Conservation (phyloP, 805 yeast species). For the Candida fluviatilis region DNA sequence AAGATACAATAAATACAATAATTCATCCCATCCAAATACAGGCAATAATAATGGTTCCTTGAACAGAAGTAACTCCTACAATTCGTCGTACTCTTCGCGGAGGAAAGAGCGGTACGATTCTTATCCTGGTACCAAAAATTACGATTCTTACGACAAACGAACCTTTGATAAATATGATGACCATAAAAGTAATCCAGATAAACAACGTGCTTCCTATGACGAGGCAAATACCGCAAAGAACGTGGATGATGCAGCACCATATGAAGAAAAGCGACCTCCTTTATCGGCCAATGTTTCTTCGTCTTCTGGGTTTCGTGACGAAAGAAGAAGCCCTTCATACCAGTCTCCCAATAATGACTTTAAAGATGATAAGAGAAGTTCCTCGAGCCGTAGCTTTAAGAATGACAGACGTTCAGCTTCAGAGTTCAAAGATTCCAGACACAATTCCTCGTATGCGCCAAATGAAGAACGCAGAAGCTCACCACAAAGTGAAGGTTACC, state of each 20-base stretch:
- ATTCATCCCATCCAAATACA: background rate
- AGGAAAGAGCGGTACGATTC: conserved; percentile 3
- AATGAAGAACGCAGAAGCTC: conserved; percentile 1
- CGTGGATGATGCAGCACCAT: background rate
- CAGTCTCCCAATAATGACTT: background rate
- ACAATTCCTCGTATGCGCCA: background rate
- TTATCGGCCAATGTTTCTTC: background rate
- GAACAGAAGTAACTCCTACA: background rate
- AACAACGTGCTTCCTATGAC: background rate
- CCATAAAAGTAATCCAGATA: background rate
- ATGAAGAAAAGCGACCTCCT: background rate
- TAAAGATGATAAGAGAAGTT: background rate
- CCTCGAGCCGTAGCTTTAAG: background rate
- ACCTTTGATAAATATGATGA: conserved; percentile 2
- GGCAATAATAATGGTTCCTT: background rate
- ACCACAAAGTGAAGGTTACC: background rate
- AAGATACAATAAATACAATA: conserved; percentile 3
- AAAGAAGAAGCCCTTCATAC: conserved; percentile 3
- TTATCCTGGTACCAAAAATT: conserved; percentile 1
- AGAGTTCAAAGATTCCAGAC: background rate
- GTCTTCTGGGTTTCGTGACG: conserved; percentile 5
- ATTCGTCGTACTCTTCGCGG: conserved; percentile 1
- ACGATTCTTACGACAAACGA: conserved; percentile 3
- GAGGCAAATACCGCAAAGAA: background rate
- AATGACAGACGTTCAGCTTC: background rate